A percentile compares a stretch with the other conserved stretches of the same genome.
phyloP scores from a whole-genome alignment of 1,139 yeast genomes.

The Blastobotrys aristatus region DNA sequence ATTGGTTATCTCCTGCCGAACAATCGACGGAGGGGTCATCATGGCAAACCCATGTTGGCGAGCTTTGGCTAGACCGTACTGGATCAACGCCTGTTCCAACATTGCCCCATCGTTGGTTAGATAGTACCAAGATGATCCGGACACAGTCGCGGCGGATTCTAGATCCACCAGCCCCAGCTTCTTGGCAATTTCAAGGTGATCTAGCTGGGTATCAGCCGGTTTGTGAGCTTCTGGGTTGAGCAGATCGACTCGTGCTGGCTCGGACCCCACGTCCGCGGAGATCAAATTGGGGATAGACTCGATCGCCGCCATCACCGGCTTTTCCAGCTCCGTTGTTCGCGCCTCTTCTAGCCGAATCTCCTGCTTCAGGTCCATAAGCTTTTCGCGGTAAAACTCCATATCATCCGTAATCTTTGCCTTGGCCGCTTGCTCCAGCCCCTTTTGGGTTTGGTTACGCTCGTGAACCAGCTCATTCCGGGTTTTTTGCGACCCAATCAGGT shows the following conservation, averaged over 20 bases:
- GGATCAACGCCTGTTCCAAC: slow-evolving; percentile 83
- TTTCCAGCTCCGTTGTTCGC: slow-evolving; percentile 38
- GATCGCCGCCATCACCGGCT: slow-evolving; percentile 36
- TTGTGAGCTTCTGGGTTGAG: slow-evolving; percentile 22
- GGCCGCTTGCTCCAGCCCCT: slow-evolving; percentile 15
- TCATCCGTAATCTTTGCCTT: slow-evolving; percentile 9
- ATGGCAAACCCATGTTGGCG: slow-evolving; percentile 60
- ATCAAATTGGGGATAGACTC: slow-evolving; percentile 67
- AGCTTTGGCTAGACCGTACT: slow-evolving; percentile 67
- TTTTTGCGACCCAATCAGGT: slow-evolving; percentile 22
- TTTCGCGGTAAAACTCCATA: slow-evolving; percentile 17
- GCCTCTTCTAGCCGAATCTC: slow-evolving; percentile 39
- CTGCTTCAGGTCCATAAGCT: slow-evolving; percentile 28
- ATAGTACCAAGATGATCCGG: slow-evolving; percentile 91
- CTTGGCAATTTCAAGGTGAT: slow-evolving; percentile 66
- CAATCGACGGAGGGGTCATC: slow-evolving; percentile 82
- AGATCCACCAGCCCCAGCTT: slow-evolving; percentile 63
- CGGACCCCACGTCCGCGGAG: slow-evolving; percentile 43
- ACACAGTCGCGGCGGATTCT: slow-evolving; percentile 60
- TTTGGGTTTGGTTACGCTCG: slow-evolving; percentile 27
- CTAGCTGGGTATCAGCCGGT: slow-evolving; percentile 31
- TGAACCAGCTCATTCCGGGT: slow-evolving; percentile 26
- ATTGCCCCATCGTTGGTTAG: slow-evolving; percentile 81
- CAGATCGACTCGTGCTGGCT: slow-evolving; percentile 37
- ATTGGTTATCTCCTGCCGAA: slow-evolving; percentile 64